Base-by-base conservation (phyloP, 2,329 filamentous ascomycete genomes). In the Ophiostoma perfectum region DNA sequence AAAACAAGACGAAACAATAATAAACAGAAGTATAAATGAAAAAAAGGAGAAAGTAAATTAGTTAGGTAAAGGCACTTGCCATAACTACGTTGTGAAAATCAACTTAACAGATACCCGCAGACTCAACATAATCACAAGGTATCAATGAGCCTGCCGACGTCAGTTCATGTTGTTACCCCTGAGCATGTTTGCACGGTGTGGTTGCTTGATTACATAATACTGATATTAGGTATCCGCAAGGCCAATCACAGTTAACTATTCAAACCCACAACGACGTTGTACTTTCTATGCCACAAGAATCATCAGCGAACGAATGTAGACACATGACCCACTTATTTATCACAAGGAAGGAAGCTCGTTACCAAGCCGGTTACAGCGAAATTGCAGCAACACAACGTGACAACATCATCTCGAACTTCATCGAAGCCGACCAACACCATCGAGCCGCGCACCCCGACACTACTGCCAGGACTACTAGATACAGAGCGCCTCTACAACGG, bases 341-440 rank as follows among this genome's bases (percentile, higher is more conserved):
- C 27, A 38, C 27, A 4, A 18, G 49, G 18, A 52, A 55, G 49
- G 49, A 55, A 55, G 18, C 49, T 55, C 49, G 49, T 55, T 27
- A 27, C 27, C 49, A 12, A 55, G 49, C n/a, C n/a, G 2, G 52
- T 5, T 58, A 11, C 52, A 36, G 52, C 52, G 27, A 39, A 14
- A 60, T 60, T 60, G 55, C 27, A 60, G 55, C 55, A 60, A 60
- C 11, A 38, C 55, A 60, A 60, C 55, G 27, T 14, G 27, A 60
- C 27, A 18, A 60, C 55, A 27, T 18, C 55, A 60, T 14, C 55
- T 14, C 55, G 14, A 16, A 38, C 49, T 3, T 18, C 36, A 18
- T 12, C n/a, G 18, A 60, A 39, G 11, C 27, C 12, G 27, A 60
- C 12, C 11, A 60, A 5, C 27, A 12, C 11, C 27, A 38, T 38